phyloP scores from a whole-genome alignment of 345 rosid genomes.

The Pistacia integerrima region DNA sequence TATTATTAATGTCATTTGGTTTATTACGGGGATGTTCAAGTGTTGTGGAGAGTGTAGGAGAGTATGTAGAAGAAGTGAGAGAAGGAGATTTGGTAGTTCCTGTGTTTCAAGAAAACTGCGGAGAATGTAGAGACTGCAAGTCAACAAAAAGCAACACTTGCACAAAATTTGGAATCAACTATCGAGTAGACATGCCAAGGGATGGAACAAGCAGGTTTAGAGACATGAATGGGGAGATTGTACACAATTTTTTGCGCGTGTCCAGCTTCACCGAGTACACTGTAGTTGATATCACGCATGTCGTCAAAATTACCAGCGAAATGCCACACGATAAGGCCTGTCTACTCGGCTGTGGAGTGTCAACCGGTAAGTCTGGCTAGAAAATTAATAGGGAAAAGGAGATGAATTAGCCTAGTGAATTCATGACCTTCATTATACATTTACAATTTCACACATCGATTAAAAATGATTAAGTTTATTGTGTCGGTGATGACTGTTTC shows the following conservation, averaged over 20 bases:
- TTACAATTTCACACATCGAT: slow-evolving; percentile 32
- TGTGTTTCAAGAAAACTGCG: slow-evolving; percentile 53
- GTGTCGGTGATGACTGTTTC: not conserved
- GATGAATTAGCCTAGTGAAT: too few relatives aligned
- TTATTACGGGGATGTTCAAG: slow-evolving; percentile 17
- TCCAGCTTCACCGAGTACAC: slow-evolving; percentile 78
- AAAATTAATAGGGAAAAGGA: not conserved
- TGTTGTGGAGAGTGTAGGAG: slow-evolving; percentile 79
- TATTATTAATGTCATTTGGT: too few relatives aligned
- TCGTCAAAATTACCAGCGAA: slow-evolving; percentile 45
- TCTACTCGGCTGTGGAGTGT: slow-evolving; percentile 62
- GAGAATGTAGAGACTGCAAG: slow-evolving; percentile 25
- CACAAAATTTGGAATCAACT: slow-evolving; percentile 14
- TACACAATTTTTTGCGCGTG: slow-evolving; percentile 52
- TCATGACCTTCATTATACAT: not conserved
- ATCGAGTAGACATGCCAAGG: slow-evolving; percentile 36
- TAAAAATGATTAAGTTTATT: not conserved
- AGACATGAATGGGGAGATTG: slow-evolving; percentile 49
- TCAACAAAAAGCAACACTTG: slow-evolving; percentile 37
- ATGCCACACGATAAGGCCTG: slow-evolving; percentile 55
- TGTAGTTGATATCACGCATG: slow-evolving; percentile 58
- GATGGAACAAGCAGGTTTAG: slow-evolving; percentile 59
- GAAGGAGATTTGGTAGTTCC: slow-evolving; percentile 69
- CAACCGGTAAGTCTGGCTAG: slow-evolving; percentile 43
- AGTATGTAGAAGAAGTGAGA: slow-evolving; percentile 49